phyloP scores from a whole-genome alignment of 805 yeast genomes.

The Maudiozyma turicensis region DNA sequence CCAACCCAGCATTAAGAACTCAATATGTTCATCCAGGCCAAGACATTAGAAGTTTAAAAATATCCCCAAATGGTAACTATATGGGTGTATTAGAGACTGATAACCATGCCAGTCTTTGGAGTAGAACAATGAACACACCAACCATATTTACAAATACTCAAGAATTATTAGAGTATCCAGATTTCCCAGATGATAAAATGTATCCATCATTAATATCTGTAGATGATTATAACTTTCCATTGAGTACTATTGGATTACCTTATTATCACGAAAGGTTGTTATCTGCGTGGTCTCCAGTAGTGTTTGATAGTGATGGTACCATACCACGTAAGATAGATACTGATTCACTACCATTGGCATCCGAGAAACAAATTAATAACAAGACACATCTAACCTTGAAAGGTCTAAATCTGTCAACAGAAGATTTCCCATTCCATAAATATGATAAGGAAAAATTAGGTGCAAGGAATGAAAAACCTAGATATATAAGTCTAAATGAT shows the following conservation, averaged over 20 bases:
- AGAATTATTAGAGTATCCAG: constrained; percentile 45
- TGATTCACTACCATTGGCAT: constrained; percentile 3
- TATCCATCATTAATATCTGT: constrained; percentile 20
- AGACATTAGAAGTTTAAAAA: constrained; percentile 23
- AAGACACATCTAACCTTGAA: constrained; percentile 3
- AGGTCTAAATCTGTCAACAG: constrained; percentile 16
- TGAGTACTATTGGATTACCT: constrained; percentile 76
- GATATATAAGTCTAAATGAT: constrained; percentile 34
- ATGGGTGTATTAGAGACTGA: constrained; percentile 58
- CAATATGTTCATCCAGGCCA: constrained; percentile 31
- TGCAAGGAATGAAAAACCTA: constrained; percentile 39
- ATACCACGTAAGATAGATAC: constrained; percentile 47
- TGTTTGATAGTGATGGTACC: constrained; percentile 54
- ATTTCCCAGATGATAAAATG: constrained; percentile 31
- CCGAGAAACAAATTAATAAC: neutral
- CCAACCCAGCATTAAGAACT: constrained; percentile 49
- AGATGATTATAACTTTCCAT: constrained; percentile 44
- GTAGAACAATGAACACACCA: constrained; percentile 14
- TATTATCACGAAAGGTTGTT: constrained; percentile 67
- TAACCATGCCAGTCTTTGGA: constrained; percentile 36
- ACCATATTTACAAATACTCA: constrained; percentile 30
- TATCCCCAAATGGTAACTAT: constrained; percentile 60
- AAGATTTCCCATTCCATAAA: constrained; percentile 34
- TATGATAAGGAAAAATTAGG: constrained; percentile 54
- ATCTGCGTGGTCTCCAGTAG: constrained; percentile 67